phyloP scores from a whole-genome alignment of 1,139 yeast genomes.

The Yamadazyma dendronema region DNA sequence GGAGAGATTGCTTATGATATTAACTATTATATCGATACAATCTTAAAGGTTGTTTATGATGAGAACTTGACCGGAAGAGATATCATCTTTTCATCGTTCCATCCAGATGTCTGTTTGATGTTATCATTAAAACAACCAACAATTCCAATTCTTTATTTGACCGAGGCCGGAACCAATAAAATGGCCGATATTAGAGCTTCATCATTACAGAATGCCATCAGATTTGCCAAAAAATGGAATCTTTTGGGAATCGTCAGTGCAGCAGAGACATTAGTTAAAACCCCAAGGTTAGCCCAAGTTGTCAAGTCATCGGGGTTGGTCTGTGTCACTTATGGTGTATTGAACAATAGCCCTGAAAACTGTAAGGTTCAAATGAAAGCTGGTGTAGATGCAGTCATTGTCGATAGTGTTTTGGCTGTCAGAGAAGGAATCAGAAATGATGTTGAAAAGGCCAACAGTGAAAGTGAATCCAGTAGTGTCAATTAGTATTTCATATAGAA shows the following conservation, averaged over 20 bases:
- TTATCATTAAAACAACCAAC: conserved; percentile 90
- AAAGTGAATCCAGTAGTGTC: conserved; percentile 10
- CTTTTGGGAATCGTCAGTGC: conserved; percentile 90
- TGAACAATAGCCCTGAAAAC: conserved; percentile 81
- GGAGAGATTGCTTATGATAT: conserved; percentile 82
- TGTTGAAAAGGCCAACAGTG: conserved; percentile 13
- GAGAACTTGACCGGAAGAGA: conserved; percentile 74
- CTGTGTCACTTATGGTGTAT: conserved; percentile 87
- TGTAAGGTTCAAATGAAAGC: conserved; percentile 87
- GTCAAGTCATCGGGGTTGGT: conserved; percentile 90
- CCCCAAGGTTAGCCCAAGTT: conserved; percentile 86
- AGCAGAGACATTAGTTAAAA: conserved; percentile 75
- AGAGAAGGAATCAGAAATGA: conserved; percentile 69
- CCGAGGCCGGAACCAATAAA: conserved; percentile 78
- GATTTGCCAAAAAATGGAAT: conserved; percentile 92
- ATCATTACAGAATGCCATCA: conserved; percentile 85
- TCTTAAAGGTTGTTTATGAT: conserved; percentile 77
- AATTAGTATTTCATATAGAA: background rate
- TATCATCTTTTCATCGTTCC: conserved; percentile 87
- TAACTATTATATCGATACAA: conserved; percentile 85
- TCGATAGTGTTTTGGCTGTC: conserved; percentile 90
- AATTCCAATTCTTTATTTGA: conserved; percentile 82
- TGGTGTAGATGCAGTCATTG: conserved; percentile 97
- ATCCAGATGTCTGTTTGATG: conserved; percentile 87
- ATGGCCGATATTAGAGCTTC: conserved; percentile 92